Evolutionary conservation across 1,139 yeast species (phyloP).

Genomic region (Yamadazyma membranifaciens): DNA sequence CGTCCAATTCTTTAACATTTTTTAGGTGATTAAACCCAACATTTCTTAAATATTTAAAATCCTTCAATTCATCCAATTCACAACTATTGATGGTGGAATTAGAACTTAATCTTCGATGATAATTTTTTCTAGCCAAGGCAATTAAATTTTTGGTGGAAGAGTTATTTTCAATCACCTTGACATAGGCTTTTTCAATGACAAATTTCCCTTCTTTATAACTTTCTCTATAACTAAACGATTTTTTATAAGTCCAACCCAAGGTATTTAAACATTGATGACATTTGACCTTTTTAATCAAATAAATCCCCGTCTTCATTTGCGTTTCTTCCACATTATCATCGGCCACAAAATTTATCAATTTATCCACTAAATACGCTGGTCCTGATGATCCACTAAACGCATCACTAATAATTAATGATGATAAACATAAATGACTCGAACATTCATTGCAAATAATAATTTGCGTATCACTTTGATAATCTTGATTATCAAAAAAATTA

Average conservation of each 20-base stretch:
- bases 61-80: conserved; percentile 15
- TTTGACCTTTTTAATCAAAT: conserved; percentile 58
- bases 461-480: conserved; percentile 37
- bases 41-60: conserved; percentile 14
- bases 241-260: conserved; percentile 79
- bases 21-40: conserved; percentile 17
- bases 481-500: conserved; percentile 35
- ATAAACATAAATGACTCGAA: conserved; percentile 51
- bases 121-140: conserved; percentile 30
- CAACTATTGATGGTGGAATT: conserved; percentile 15
- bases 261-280: conserved; percentile 65
- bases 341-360: conserved; percentile 41
- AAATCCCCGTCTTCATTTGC: conserved; percentile 69
- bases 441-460: conserved; percentile 52
- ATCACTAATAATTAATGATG: conserved; percentile 46
- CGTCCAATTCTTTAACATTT: conserved; percentile 12
- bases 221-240: conserved; percentile 54
- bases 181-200: conserved; percentile 57
- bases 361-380: conserved; percentile 51
- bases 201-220: conserved; percentile 76
- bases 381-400: conserved; percentile 53
- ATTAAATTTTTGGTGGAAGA: conserved; percentile 25
- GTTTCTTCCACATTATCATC: conserved; percentile 34
- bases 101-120: conserved; percentile 25
- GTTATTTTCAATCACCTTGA: conserved; percentile 25